phyloP scores from a whole-genome alignment of 1,284 basidiomycete genomes.

The Heimioporus retisporus region DNA sequence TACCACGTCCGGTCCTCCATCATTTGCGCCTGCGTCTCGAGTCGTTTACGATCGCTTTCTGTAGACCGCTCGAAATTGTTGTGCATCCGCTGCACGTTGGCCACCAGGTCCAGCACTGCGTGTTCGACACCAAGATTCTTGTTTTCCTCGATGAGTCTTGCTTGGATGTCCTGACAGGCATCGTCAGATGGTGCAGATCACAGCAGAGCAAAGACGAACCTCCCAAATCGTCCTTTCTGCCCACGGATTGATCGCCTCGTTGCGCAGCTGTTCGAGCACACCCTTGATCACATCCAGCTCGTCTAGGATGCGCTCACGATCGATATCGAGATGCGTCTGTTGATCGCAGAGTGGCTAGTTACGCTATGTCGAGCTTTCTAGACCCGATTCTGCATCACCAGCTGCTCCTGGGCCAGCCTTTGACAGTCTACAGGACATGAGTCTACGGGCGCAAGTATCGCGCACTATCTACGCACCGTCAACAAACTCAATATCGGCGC shows the following conservation, averaged over 20 bases:
- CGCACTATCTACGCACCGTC: slow-evolving; percentile 59
- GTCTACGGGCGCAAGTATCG: not conserved
- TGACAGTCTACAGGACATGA: slow-evolving; percentile 63
- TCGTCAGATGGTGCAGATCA: too few species aligned
- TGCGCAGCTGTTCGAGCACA: slow-evolving; percentile 79
- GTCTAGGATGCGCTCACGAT: slow-evolving; percentile 70
- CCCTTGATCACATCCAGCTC: slow-evolving; percentile 69
- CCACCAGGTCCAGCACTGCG: slow-evolving; percentile 87
- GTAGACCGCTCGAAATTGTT: slow-evolving; percentile 86
- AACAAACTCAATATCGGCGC: slow-evolving; percentile 81
- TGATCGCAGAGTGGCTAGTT: slow-evolving; percentile 78
- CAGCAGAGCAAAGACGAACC: slow-evolving; percentile 26
- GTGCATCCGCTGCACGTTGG: slow-evolving; percentile 91
- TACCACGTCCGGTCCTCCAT: slow-evolving; percentile 83
- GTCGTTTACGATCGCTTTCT: slow-evolving; percentile 80
- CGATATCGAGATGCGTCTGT: slow-evolving; percentile 73
- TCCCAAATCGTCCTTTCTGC: slow-evolving; percentile 96
- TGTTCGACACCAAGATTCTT: slow-evolving; percentile 83
- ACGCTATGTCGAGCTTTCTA: slow-evolving; percentile 70
- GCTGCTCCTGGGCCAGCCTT: slow-evolving; percentile 72
- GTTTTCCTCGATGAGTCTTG: slow-evolving; percentile 87
- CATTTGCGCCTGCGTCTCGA: slow-evolving; percentile 85
- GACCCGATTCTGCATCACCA: slow-evolving; percentile 59
- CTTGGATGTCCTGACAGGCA: too few species aligned
- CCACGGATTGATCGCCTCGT: slow-evolving; percentile 86